These are phyloP conservation scores for Flaveria floridana DNA, from an alignment of 140 eudicot genomes.

Conservation along the genomic window DNA sequence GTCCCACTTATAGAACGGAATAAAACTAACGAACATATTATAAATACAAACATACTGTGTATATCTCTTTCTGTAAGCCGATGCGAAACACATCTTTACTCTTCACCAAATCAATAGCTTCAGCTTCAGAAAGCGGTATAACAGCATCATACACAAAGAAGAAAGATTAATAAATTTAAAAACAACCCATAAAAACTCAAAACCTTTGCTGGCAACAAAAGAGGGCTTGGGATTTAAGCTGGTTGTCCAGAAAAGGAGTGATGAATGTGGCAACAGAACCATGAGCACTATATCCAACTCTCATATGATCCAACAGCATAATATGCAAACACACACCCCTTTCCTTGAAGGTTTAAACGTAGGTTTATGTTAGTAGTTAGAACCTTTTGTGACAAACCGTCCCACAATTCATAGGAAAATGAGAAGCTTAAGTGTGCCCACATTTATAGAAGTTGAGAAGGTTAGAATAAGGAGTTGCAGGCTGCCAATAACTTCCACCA, in stretches of 20 bases:
- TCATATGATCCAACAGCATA: not conserved
- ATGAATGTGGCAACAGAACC: slow-evolving; percentile 97
- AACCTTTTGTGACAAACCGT: not conserved
- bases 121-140: no score
- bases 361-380: not conserved
- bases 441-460: not conserved
- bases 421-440: not conserved
- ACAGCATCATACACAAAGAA: no score
- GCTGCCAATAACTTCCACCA: not conserved
- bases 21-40: slow-evolving; percentile 21
- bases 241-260: slow-evolving; percentile 93
- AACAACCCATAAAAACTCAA: not conserved
- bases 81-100: slow-evolving; percentile 44
- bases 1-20: slow-evolving; percentile 10
- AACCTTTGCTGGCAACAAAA: slow-evolving; percentile 80
- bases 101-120: no score
- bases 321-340: not conserved
- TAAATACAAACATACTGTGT: slow-evolving; percentile 28
- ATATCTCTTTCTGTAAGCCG: slow-evolving; percentile 73
- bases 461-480: not conserved
- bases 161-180: no score
- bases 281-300: slow-evolving; percentile 84
- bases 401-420: not conserved
- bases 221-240: slow-evolving; percentile 95
- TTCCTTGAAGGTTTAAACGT: no score